phyloP scores from a whole-genome alignment of 495 filamentous ascomycete species.

The Penicillium coffeae region DNA sequence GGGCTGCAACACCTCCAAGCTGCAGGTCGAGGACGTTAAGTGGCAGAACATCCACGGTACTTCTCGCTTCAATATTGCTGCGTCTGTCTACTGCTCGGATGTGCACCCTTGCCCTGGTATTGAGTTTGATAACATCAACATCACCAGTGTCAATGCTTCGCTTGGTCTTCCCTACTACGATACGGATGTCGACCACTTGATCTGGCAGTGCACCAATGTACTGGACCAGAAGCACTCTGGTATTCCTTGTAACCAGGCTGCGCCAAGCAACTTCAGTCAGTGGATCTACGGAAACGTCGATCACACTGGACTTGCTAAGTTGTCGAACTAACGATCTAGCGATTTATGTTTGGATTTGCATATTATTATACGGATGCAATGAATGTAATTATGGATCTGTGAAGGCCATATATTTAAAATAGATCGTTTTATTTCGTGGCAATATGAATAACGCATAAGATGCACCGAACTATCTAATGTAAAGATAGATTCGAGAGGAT shows the following conservation, averaged over 20 bases:
- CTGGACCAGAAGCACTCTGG: conserved; percentile 17
- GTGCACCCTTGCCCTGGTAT: conserved; percentile 43
- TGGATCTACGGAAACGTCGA: conserved; percentile 17
- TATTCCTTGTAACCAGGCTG: conserved; percentile 22
- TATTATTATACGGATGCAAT: too few species aligned
- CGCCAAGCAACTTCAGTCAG: conserved; percentile 21
- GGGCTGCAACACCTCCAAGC: conserved; percentile 44
- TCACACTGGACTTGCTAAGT: conserved; percentile 14
- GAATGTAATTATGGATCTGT: neutral
- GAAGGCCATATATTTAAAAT: neutral
- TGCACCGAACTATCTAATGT: too few species aligned
- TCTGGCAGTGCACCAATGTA: conserved; percentile 22
- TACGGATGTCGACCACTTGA: conserved; percentile 14
- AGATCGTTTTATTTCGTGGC: too few species aligned
- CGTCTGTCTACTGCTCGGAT: conserved; percentile 49
- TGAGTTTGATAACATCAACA: conserved; percentile 49
- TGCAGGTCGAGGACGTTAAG: conserved; percentile 45
- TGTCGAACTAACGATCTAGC: conserved; percentile 23
- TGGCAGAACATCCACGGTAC: conserved; percentile 57
- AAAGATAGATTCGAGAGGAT: neutral
- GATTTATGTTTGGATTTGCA: neutral
- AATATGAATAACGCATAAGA: too few species aligned
- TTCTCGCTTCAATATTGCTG: conserved; percentile 50
- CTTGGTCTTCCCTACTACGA: conserved; percentile 15
- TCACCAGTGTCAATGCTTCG: conserved; percentile 27